phyloP scores from a whole-genome alignment of 352 stramenopile genomes.

The Phytophthora litchii region DNA sequence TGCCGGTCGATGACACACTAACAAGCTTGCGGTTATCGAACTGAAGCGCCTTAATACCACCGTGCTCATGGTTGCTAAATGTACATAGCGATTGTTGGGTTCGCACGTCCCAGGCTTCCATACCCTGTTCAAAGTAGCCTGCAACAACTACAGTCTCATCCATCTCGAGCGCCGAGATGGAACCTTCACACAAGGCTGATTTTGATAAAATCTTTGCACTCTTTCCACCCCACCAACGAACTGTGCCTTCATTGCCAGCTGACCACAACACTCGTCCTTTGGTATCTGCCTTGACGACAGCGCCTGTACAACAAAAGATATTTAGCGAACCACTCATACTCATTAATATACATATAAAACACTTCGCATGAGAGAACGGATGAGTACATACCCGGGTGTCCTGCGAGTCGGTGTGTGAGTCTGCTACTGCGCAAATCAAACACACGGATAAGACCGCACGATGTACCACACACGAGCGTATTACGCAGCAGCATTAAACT shows the following conservation, averaged over 20 bases:
- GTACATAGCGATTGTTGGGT: constrained; percentile 87
- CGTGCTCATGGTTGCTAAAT: constrained; percentile 78
- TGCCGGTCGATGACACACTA: constrained; percentile 73
- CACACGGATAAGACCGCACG: constrained; percentile 84
- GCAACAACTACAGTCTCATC: constrained; percentile 89
- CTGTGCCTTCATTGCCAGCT: constrained; percentile 76
- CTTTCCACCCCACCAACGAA: constrained; percentile 90
- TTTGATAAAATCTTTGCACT: constrained; percentile 87
- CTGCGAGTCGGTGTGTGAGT: constrained; percentile 82
- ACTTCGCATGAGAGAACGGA: constrained; percentile 2
- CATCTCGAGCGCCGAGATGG: constrained; percentile 86
- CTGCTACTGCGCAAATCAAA: constrained; percentile 84
- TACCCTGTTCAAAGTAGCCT: constrained; percentile 80
- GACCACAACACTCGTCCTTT: constrained; percentile 89
- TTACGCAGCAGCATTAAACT: constrained; percentile 89
- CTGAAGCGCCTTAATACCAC: constrained; percentile 74
- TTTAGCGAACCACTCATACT: constrained; percentile 4
- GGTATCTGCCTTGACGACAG: constrained; percentile 83
- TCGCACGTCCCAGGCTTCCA: constrained; percentile 89
- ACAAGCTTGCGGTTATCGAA: constrained; percentile 90
- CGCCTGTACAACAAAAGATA: constrained; percentile 50
- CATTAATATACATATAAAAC: not conserved
- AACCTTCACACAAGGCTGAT: constrained; percentile 76
- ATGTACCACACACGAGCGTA: constrained; percentile 88
- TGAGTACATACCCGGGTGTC: constrained; percentile 73